Evolutionary conservation across 164 flowering plant genomes (phyloP), one percentile per base, ranked within the genome.

Genomic region (Stephania cephalantha): DNA sequence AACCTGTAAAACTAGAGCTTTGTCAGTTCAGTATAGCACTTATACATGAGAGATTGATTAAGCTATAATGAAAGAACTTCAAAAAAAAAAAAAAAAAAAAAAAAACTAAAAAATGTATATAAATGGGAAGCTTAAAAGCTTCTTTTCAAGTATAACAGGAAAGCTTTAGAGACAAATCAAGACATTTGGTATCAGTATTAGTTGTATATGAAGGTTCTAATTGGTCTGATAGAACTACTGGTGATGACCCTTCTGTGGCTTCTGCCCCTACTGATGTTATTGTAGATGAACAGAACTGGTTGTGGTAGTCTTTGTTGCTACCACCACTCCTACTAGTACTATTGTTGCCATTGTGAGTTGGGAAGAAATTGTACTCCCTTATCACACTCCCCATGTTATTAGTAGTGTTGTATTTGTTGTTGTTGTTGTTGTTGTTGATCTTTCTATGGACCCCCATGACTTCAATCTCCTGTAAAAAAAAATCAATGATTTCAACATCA

Each of bases 141-240:
- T 6, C 66, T 61, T 61, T 61, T 17, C 9, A 7, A 20, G n/a
- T 61, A 22, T 61, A 61, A 61, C 66, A 61, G 66, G 66, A 61
- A 61, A 61, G 66, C 66, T 25, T 61, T 61, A 61, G 20, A 61
- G 66, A 61, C 66, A 61, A 61, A 61, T 61, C 66, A 61, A 61
- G 66, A 20, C 66, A 61, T 61, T 61, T 17, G 66, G 66, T 17
- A 61, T 61, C 20, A n/a, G 66, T 61, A 15, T 15, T 18, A 61
- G 66, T 4, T 5, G 42, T 35, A 35, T 35, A 35, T 35, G 42
- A 35, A 35, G 42, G 42, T 35, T 35, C 42, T 35, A 25, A 25
- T 25, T 35, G 42, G 4, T 35, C 42, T 18, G 64, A 58, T 58
- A n/a, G 25, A 2, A 35, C 42, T 35, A 35, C 42, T 35, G 42